These are phyloP conservation scores for Fusarium sp. DNA, from an alignment of 2,329 filamentous ascomycete genomes.

Conservation along the genomic window DNA sequence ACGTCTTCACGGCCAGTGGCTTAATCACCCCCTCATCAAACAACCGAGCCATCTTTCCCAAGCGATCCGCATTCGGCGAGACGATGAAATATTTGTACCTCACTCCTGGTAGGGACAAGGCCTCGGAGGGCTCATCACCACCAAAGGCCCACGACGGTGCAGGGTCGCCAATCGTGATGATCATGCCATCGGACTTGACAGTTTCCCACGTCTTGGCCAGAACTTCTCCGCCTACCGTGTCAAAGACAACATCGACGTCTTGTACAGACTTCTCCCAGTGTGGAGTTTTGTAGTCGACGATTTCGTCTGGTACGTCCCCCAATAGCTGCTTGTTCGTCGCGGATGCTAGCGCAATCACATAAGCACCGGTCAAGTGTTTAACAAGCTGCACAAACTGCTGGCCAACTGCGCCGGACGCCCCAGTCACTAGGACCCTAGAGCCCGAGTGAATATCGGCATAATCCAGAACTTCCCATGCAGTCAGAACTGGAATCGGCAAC, in stretches of 20 bases:
- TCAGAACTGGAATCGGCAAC: slow-evolving; percentile 14
- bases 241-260: slow-evolving; percentile 9
- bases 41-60: background rate
- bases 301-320: slow-evolving; percentile 25
- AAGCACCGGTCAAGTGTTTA: slow-evolving; percentile 22
- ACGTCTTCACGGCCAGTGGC: slow-evolving; percentile 4
- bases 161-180: slow-evolving; percentile 53
- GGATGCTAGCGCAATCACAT: slow-evolving; percentile 49
- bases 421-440: slow-evolving; percentile 5
- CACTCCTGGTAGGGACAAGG: slow-evolving; percentile 31
- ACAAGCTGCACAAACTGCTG: slow-evolving; percentile 48
- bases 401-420: slow-evolving; percentile 28
- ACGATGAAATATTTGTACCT: slow-evolving; percentile 47
- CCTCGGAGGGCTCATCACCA: slow-evolving; percentile 30
- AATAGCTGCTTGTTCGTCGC: slow-evolving; percentile 29
- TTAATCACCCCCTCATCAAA: background rate
- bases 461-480: slow-evolving; percentile 20
- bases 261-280: slow-evolving; percentile 37
- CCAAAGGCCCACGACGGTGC: slow-evolving; percentile 50
- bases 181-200: slow-evolving; percentile 46
- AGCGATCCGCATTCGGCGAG: background rate
- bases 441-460: accelerated
- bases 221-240: slow-evolving; percentile 9
- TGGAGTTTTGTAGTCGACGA: slow-evolving; percentile 43
- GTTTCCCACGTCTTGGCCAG: slow-evolving; percentile 47